Conservation (phyloP, 305 asterid species). For the Nicotiana rustica region DNA sequence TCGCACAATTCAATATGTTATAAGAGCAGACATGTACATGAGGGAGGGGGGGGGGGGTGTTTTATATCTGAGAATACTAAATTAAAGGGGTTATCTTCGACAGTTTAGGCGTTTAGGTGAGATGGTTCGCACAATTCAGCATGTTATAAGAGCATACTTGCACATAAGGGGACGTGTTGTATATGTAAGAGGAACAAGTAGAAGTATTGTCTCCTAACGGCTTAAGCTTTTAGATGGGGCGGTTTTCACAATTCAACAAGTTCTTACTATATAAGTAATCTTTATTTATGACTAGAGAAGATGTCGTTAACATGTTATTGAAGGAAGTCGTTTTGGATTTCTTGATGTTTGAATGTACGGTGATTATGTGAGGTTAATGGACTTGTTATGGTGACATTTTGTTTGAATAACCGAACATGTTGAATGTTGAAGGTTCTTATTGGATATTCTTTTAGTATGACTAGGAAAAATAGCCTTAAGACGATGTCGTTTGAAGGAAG, state of each 20-base stretch:
- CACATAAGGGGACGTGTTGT: neutral
- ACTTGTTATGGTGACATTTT: slow-evolving; percentile 12
- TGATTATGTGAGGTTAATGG: neutral
- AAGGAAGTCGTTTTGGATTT: neutral
- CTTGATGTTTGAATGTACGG: neutral
- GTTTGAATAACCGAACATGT: neutral
- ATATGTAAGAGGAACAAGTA: neutral
- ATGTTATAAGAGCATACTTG: neutral
- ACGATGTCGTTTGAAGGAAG: neutral
- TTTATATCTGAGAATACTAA: neutral
- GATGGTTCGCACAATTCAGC: neutral
- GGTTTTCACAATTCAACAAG: neutral
- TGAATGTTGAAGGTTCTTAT: neutral
- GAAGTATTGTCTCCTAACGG: neutral
- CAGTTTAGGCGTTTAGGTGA: neutral
- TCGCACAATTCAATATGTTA: no score
- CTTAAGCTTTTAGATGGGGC: neutral
- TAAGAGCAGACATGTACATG: no score
- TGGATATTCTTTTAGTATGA: neutral
- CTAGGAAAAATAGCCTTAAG: neutral
- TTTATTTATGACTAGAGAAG: neutral
- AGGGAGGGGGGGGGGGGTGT: no score
- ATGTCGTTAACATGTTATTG: neutral
- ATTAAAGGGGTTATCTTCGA: neutral
- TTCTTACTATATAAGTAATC: neutral